These are phyloP conservation scores for Populus davidiana DNA, from an alignment of 345 rosid species.

Conservation along the genomic window DNA sequence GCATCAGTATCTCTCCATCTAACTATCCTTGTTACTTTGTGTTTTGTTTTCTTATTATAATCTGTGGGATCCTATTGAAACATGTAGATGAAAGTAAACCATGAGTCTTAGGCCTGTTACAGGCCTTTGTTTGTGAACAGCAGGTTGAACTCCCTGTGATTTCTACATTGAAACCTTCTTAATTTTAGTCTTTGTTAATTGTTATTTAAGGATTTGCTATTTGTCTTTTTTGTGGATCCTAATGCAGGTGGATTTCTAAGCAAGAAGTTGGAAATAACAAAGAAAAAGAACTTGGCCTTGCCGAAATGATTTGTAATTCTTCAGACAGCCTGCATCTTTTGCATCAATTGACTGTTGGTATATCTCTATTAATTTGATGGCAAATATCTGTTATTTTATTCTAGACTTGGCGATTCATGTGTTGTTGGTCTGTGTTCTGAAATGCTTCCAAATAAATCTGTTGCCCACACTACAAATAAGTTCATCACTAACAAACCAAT, in stretches of 20 bases:
- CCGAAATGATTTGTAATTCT: conserved; percentile 31
- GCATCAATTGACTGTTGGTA: neutral
- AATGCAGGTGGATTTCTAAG: conserved; percentile 42
- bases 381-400: no score
- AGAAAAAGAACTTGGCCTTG: conserved; percentile 21
- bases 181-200: neutral
- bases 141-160: neutral
- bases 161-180: neutral
- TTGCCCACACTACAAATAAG: neutral
- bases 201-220: neutral
- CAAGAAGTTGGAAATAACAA: conserved; percentile 36
- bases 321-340: neutral
- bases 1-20: neutral
- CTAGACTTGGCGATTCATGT: neutral
- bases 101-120: neutral
- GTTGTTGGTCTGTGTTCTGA: neutral
- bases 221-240: neutral
- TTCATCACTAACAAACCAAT: no score
- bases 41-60: no score
- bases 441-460: neutral
- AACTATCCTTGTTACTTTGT: neutral
- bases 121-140: neutral
- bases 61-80: neutral
- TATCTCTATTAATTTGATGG: neutral
- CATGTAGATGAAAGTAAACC: neutral